A percentile compares a stretch with the other conserved stretches of the same genome.
Conservation (phyloP, 352 stramenopile genomes). For the Pythium utonaiense region DNA sequence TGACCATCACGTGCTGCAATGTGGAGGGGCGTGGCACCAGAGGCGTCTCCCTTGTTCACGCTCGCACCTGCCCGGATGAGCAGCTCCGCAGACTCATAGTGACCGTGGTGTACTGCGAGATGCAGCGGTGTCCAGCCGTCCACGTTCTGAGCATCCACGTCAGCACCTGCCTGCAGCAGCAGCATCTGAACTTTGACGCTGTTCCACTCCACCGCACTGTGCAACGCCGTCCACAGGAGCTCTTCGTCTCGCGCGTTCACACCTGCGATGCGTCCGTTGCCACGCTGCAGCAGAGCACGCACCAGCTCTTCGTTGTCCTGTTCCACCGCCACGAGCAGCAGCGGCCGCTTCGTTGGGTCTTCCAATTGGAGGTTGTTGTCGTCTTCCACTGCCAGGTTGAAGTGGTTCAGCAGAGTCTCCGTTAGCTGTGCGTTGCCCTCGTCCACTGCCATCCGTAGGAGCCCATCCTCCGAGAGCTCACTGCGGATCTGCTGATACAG, state of each 20-base stretch:
- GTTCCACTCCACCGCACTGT: slow-evolving; percentile 31
- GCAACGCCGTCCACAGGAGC: slow-evolving; percentile 21
- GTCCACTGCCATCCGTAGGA: slow-evolving; percentile 6
- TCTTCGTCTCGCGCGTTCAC: slow-evolving; percentile 4
- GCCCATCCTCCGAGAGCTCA: neutral
- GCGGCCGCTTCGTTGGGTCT: neutral
- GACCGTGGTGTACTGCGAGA: slow-evolving; percentile 24
- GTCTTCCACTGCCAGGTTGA: neutral
- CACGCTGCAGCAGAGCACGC: neutral
- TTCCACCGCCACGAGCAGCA: slow-evolving; percentile 13
- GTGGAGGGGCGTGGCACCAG: slow-evolving; percentile 25
- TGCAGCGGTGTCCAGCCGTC: slow-evolving; percentile 30
- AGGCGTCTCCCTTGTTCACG: slow-evolving; percentile 4
- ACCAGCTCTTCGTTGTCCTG: slow-evolving; percentile 18
- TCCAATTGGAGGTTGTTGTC: neutral
- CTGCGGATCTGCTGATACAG: neutral
- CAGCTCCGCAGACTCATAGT: slow-evolving; percentile 12
- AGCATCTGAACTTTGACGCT: slow-evolving; percentile 21
- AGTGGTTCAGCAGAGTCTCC: slow-evolving; percentile 1
- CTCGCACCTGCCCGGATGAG: slow-evolving; percentile 25
- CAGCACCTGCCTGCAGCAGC: slow-evolving; percentile 23
- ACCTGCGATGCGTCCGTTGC: neutral
- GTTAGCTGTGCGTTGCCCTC: slow-evolving; percentile 8
- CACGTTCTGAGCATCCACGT: slow-evolving; percentile 15
- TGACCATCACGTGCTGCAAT: slow-evolving; percentile 30